Conservation (phyloP, 495 filamentous ascomycete species). For the Pyronema domesticum region DNA sequence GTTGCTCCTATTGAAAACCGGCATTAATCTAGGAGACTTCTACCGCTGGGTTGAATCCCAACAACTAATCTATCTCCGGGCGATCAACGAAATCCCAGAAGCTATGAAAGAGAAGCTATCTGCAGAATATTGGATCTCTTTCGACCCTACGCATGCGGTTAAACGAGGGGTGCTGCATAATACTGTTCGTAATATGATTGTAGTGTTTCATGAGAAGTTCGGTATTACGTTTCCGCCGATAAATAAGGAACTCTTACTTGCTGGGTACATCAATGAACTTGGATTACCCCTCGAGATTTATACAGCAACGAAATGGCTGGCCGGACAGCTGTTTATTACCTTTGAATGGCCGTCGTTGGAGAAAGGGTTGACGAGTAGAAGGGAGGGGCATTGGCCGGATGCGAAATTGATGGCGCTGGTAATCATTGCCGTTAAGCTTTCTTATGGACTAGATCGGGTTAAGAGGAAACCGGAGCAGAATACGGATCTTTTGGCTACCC, state of each 20-base stretch:
- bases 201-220: conserved; percentile 49
- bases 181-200: conserved; percentile 38
- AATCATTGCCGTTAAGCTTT: conserved; percentile 60
- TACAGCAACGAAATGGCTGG: conserved; percentile 39
- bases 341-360: conserved; percentile 11
- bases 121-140: conserved; percentile 35
- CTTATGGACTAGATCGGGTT: conserved; percentile 55
- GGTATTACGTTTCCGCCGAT: conserved; percentile 53
- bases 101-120: conserved; percentile 49
- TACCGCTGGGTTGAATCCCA: conserved; percentile 31
- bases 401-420: conserved; percentile 49
- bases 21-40: conserved; percentile 45
- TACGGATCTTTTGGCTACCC: conserved; percentile 42
- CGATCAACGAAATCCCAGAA: conserved; percentile 38
- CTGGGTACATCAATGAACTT: conserved; percentile 52
- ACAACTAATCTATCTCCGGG: conserved; percentile 26
- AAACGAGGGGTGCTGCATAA: conserved; percentile 44
- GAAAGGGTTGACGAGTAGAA: neutral
- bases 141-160: conserved; percentile 31
- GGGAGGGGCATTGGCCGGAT: conserved; percentile 39
- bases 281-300: conserved; percentile 67
- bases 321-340: conserved; percentile 30
- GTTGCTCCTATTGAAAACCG: conserved; percentile 42
- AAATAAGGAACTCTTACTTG: conserved; percentile 47
- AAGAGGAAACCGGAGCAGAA: conserved; percentile 36